A percentile compares a stretch with the other conserved stretches of the same genome.
Conservation (phyloP, 2,329 filamentous ascomycete species). For the Curvularia sp. region DNA sequence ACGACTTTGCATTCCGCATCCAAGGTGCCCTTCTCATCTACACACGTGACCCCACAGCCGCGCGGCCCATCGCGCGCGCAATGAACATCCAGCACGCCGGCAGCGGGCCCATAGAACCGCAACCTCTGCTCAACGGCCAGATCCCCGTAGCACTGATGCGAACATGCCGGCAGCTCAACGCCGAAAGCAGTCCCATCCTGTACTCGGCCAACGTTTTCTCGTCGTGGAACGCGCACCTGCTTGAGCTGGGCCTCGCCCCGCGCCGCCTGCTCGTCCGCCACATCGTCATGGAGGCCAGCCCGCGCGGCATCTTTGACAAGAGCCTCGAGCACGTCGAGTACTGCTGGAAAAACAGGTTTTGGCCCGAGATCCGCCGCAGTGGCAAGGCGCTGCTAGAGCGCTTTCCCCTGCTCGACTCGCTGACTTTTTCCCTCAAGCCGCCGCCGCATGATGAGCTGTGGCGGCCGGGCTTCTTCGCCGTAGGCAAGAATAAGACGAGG, state of each 20-base stretch:
- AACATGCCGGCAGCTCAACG: slow-evolving; percentile 53
- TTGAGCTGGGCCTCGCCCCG: slow-evolving; percentile 28
- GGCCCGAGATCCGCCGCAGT: slow-evolving; percentile 35
- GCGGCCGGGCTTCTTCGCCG: slow-evolving; percentile 37
- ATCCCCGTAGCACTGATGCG: slow-evolving; percentile 40
- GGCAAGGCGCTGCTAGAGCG: slow-evolving; percentile 26
- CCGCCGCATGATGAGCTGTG: slow-evolving; percentile 22
- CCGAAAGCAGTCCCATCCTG: slow-evolving; percentile 55
- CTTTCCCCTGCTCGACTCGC: slow-evolving; percentile 34
- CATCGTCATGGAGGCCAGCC: slow-evolving; percentile 32
- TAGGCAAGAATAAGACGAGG: slow-evolving; percentile 34
- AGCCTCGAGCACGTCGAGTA: slow-evolving; percentile 37
- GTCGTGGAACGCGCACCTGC: slow-evolving; percentile 26
- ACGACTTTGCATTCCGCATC: slow-evolving; percentile 32
- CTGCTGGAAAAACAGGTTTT: slow-evolving; percentile 40
- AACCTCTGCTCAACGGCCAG: slow-evolving; percentile 18
- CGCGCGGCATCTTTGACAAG: slow-evolving; percentile 30
- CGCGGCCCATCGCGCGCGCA: slow-evolving; percentile 24
- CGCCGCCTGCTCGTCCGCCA: slow-evolving; percentile 29
- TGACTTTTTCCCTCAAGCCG: slow-evolving; percentile 38
- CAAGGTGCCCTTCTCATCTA: slow-evolving; percentile 42
- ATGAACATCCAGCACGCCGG: slow-evolving; percentile 37
- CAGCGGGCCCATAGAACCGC: slow-evolving; percentile 34
- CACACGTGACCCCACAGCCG: slow-evolving; percentile 24
- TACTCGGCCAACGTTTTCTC: slow-evolving; percentile 59